These are phyloP conservation scores for Cryphonectria naterciae DNA, from an alignment of 2,329 filamentous ascomycete species.

Conservation along the genomic window DNA sequence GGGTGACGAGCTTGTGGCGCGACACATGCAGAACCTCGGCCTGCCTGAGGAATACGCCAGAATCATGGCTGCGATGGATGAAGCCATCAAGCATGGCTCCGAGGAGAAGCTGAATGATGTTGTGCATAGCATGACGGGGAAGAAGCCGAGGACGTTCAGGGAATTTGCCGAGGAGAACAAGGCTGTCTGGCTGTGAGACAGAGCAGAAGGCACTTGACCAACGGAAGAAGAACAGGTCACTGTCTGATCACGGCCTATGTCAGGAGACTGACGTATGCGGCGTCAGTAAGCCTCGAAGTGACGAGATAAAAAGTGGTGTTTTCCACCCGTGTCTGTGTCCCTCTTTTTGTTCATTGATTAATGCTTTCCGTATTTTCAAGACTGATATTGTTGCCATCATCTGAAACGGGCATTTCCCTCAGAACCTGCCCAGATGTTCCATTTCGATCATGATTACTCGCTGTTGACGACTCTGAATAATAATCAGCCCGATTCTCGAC, in stretches of 20 bases:
- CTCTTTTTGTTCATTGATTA: too few species aligned
- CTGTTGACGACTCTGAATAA: slow-evolving; percentile 29
- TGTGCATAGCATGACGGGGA: slow-evolving; percentile 41
- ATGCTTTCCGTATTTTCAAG: too few species aligned
- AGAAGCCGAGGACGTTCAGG: slow-evolving; percentile 37
- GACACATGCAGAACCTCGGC: slow-evolving; percentile 32
- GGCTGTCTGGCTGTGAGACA: slow-evolving; percentile 31
- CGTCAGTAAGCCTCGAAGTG: too few species aligned
- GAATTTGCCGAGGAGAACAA: slow-evolving; percentile 36
- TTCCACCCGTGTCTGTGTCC: background rate
- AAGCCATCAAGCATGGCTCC: slow-evolving; percentile 38
- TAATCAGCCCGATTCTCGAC: slow-evolving; percentile 32
- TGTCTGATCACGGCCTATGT: too few species aligned
- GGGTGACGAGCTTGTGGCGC: slow-evolving; percentile 35
- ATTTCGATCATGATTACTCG: slow-evolving; percentile 16
- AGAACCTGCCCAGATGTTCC: slow-evolving; percentile 8
- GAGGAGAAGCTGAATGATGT: slow-evolving; percentile 43
- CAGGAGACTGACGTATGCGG: too few species aligned
- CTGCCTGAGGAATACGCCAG: slow-evolving; percentile 39
- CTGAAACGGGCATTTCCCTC: background rate
- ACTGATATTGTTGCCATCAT: background rate
- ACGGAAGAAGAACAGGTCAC: background rate
- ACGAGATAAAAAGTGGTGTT: too few species aligned
- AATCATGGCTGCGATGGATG: slow-evolving; percentile 41
- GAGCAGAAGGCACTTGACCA: background rate